A percentile compares a stretch with the other conserved stretches of the same genome.
These are phyloP conservation scores for Aureobasidium sp. DNA, from an alignment of 2,329 filamentous ascomycete genomes.

Conservation along the genomic window DNA sequence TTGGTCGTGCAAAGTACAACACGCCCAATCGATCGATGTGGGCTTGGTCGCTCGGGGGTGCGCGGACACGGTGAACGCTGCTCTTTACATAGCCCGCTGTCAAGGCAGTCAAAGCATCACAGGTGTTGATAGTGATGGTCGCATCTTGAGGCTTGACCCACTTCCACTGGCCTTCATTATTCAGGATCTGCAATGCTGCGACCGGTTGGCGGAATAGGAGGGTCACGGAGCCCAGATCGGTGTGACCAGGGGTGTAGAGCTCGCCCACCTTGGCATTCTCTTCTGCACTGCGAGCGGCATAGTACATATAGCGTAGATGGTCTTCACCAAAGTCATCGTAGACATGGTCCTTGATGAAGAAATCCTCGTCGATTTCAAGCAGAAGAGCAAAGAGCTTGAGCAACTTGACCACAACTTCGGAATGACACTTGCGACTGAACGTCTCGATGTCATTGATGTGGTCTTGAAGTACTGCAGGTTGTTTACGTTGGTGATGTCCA, in stretches of 20 bases:
- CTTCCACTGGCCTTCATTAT: slow-evolving; percentile 32
- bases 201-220: slow-evolving; percentile 34
- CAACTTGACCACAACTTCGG: slow-evolving; percentile 51
- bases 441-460: slow-evolving; percentile 50
- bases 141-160: slow-evolving; percentile 35
- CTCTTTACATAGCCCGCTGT: slow-evolving; percentile 41
- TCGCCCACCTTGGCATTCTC: slow-evolving; percentile 26
- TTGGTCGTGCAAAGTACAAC: slow-evolving; percentile 44
- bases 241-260: slow-evolving; percentile 32
- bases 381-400: slow-evolving; percentile 56
- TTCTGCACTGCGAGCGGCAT: slow-evolving; percentile 35
- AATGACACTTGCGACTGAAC: slow-evolving; percentile 46
- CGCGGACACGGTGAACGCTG: slow-evolving; percentile 43
- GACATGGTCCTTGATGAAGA: slow-evolving; percentile 49
- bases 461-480: slow-evolving; percentile 43
- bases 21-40: slow-evolving; percentile 44
- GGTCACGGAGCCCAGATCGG: slow-evolving; percentile 36
- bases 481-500: slow-evolving; percentile 25
- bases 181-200: slow-evolving; percentile 32
- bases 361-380: slow-evolving; percentile 53
- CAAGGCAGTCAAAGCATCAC: slow-evolving; percentile 33
- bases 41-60: slow-evolving; percentile 43
- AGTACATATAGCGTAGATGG: slow-evolving; percentile 58
- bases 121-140: slow-evolving; percentile 36
- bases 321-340: slow-evolving; percentile 55